phyloP scores from a whole-genome alignment of 306 rosid genomes.

The Lathyrus tuberosus region DNA sequence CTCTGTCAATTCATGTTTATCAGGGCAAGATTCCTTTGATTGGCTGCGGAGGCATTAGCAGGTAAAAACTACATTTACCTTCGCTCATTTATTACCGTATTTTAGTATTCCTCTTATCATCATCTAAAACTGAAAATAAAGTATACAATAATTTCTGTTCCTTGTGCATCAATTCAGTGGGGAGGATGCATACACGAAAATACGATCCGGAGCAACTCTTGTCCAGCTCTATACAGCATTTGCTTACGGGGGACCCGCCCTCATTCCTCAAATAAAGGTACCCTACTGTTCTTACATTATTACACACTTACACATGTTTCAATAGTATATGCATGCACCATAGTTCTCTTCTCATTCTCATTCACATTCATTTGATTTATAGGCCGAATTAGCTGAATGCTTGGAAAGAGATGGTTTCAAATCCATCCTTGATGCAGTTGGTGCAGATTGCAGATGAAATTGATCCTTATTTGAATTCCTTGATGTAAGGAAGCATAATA shows the following conservation, averaged over 20 bases:
- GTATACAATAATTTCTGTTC: conserved; percentile 8
- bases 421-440: conserved; percentile 79
- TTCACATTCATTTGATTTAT: conserved; percentile 34
- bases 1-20: conserved; percentile 37
- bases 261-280: conserved; percentile 96
- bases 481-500: conserved; percentile 29
- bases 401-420: conserved; percentile 95
- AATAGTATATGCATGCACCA: conserved; percentile 33
- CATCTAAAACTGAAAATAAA: conserved; percentile 3
- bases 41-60: conserved; percentile 88
- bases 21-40: conserved; percentile 91
- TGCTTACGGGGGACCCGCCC: conserved; percentile 96
- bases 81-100: conserved; percentile 7
- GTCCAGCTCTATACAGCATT: conserved; percentile 94
- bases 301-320: conserved; percentile 9
- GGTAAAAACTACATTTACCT: conserved; percentile 52
- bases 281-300: conserved; percentile 16
- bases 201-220: conserved; percentile 92
- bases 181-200: conserved; percentile 86
- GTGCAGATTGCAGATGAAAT: conserved; percentile 76
- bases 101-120: conserved; percentile 2
- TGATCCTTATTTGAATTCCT: conserved; percentile 3
- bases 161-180: conserved; percentile 59
- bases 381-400: conserved; percentile 85
- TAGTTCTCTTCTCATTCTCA: conserved; percentile 24